Conservation (phyloP, 2,329 filamentous ascomycete genomes). For the Penicillium sp. region DNA sequence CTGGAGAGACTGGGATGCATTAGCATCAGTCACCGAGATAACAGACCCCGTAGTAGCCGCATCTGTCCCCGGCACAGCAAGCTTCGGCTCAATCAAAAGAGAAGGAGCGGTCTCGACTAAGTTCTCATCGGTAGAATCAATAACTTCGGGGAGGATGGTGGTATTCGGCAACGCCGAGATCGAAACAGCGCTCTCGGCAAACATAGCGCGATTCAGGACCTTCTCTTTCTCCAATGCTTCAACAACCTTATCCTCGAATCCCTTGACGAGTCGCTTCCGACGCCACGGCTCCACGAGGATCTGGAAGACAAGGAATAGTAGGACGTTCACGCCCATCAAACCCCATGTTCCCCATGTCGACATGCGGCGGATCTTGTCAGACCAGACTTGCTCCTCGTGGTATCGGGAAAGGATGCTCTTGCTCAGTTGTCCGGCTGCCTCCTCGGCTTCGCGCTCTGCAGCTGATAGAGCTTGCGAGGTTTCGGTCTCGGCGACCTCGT, state of each 20-base stretch:
- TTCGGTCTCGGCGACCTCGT: constrained; percentile 77
- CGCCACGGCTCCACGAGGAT: constrained; percentile 93
- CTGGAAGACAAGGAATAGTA: constrained; percentile 82
- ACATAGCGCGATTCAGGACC: constrained; percentile 25
- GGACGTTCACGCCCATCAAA: constrained; percentile 92
- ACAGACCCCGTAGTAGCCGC: neutral
- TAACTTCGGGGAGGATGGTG: constrained; percentile 9
- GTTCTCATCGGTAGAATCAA: constrained; percentile 12
- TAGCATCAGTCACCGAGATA: constrained; percentile 1
- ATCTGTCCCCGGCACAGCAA: constrained; percentile 1
- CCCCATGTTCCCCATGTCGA: constrained; percentile 99
- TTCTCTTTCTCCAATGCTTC: constrained; percentile 69
- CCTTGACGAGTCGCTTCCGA: constrained; percentile 73
- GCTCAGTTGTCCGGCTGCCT: constrained; percentile 71
- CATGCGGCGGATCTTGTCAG: constrained; percentile 91
- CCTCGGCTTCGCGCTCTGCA: constrained; percentile 78
- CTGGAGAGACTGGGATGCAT: constrained; percentile 18
- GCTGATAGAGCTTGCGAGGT: constrained; percentile 70
- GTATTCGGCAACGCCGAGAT: constrained; percentile 3
- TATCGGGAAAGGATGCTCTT: constrained; percentile 85
- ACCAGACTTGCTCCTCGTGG: constrained; percentile 99
- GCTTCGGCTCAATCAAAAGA: constrained; percentile 1
- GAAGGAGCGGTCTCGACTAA: constrained; percentile 4
- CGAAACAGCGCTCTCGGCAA: constrained; percentile 8
- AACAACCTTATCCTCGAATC: constrained; percentile 75